Base-by-base conservation (phyloP, 768 basidiomycete species). In the Hebeloma cylindrosporum region DNA sequence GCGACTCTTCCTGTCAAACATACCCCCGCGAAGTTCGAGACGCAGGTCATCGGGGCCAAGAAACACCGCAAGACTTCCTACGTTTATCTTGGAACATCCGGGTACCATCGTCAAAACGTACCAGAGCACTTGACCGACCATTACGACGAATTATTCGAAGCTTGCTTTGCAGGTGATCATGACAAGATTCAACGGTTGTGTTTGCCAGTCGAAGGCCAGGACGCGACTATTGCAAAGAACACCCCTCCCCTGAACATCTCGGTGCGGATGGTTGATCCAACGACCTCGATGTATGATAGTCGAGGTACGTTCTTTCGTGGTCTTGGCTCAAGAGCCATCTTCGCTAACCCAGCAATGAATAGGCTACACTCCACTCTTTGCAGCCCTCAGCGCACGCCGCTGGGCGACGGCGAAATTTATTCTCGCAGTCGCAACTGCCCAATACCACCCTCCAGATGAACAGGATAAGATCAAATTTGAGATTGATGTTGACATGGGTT, bases 361-460 rank as follows among this genome's bases (percentile, higher is more conserved):
- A 77, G 78, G 74, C 13, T 65, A 64, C 29, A 77, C 75, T 1
- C 77, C 80, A 0, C 63, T 81, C 7, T 72, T 63, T 41, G 73
- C 77, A 14, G 80, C 80, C 0, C 48, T 80, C 9, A 57, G 59
- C 20, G 71, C 69, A 10, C 68, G 77, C 6, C 72, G 67, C 14
- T 85, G 81, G 80, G 65, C 70, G 4, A 78, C 80, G 0, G 81
- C 79, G 1, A 74, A 71, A n/a, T 61, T 82, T 5, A 69, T 85
- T n/a, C 54, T 83, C 17, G 74, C 77, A 1, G 80, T 82, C 48
- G 72, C 78, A 4, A 61, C 62, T 2, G 74, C 80, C 8, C 82
- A 85, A 56, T 78, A 78, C 48, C 64, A 72, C 14, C 62, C 70
- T 3, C 57, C 66, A 0, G 63, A 72, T 6, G 53, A 67, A 3